Evolutionary conservation across 495 filamentous ascomycete genomes (phyloP).

Genomic region (Hypoxylon subgilvum): DNA sequence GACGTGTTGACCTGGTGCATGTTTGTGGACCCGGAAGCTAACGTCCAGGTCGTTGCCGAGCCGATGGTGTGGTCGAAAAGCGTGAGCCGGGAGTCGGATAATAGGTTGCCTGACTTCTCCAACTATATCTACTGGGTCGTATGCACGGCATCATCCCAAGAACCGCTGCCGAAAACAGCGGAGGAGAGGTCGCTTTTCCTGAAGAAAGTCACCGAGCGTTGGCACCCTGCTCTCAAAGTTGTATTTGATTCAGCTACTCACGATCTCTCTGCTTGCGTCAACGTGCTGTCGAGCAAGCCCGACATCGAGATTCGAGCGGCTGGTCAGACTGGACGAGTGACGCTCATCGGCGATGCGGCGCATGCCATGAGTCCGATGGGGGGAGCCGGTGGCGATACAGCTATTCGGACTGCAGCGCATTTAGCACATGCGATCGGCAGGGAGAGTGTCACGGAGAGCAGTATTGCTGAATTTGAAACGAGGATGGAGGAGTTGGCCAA

Average conservation of each 20-base stretch:
- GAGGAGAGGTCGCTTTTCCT: slow-evolving; percentile 33
- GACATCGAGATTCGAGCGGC: slow-evolving; percentile 37
- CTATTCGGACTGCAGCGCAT: slow-evolving; percentile 39
- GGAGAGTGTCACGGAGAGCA: slow-evolving; percentile 21
- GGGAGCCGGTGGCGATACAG: slow-evolving; percentile 39
- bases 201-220: slow-evolving; percentile 30
- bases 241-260: slow-evolving; percentile 47
- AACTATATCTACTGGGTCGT: slow-evolving; percentile 33
- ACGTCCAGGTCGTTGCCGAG: slow-evolving; percentile 45
- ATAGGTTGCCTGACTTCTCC: slow-evolving; percentile 26
- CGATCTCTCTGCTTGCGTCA: slow-evolving; percentile 42
- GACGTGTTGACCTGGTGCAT: slow-evolving; percentile 41
- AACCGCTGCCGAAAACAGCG: slow-evolving; percentile 30
- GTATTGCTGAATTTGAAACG: slow-evolving; percentile 33
- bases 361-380: slow-evolving; percentile 40
- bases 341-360: slow-evolving; percentile 40
- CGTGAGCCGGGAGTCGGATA: slow-evolving; percentile 40
- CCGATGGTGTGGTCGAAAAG: slow-evolving; percentile 44
- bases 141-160: slow-evolving; percentile 23
- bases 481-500: slow-evolving; percentile 39
- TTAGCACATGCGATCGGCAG: slow-evolving; percentile 33
- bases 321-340: slow-evolving; percentile 27
- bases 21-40: slow-evolving; percentile 40
- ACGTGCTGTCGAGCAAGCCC: slow-evolving; percentile 48
- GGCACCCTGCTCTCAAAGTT: slow-evolving; percentile 41